A percentile compares a stretch with the other conserved stretches of the same genome.
These are phyloP conservation scores for Psilocybe sp. DNA, from an alignment of 768 basidiomycete species.

Conservation along the genomic window DNA sequence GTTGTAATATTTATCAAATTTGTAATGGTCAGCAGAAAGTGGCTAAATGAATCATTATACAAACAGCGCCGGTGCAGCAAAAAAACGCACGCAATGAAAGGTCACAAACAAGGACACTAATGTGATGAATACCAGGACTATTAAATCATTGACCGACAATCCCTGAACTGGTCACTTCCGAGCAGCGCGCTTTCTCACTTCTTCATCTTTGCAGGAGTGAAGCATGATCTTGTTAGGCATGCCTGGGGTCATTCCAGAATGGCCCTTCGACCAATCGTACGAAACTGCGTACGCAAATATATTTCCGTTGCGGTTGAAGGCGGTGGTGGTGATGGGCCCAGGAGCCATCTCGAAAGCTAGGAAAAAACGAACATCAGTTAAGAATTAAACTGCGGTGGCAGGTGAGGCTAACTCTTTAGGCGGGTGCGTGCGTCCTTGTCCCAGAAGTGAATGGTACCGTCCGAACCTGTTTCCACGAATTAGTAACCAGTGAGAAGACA, in stretches of 20 bases:
- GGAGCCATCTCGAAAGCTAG: slow-evolving; percentile 71
- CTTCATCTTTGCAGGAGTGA: slow-evolving; percentile 84
- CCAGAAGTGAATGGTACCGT: slow-evolving; percentile 91
- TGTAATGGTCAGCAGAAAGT: not conserved
- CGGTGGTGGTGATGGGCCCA: slow-evolving; percentile 74
- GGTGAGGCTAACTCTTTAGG: slow-evolving; percentile 67
- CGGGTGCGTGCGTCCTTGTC: slow-evolving; percentile 91
- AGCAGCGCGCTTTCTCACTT: slow-evolving; percentile 65
- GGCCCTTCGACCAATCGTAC: slow-evolving; percentile 94
- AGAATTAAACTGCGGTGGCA: not conserved
- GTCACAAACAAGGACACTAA: not conserved
- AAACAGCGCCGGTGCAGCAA: slow-evolving; percentile 2
- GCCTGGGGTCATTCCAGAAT: slow-evolving; percentile 74
- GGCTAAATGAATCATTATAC: not conserved
- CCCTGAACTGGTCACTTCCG: slow-evolving; percentile 30
- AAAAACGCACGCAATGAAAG: not conserved
- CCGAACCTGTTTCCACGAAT: slow-evolving; percentile 48
- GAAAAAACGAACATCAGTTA: not conserved
- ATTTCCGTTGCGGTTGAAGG: slow-evolving; percentile 84
- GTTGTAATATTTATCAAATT: not conserved
- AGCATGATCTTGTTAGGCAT: slow-evolving; percentile 80
- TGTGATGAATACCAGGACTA: not conserved
- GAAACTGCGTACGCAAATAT: slow-evolving; percentile 93
- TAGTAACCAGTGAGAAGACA: not conserved
- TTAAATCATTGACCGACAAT: not conserved